These are phyloP conservation scores for Zygotorulaspora chibaensis DNA, from an alignment of 805 yeast species.

Conservation along the genomic window DNA sequence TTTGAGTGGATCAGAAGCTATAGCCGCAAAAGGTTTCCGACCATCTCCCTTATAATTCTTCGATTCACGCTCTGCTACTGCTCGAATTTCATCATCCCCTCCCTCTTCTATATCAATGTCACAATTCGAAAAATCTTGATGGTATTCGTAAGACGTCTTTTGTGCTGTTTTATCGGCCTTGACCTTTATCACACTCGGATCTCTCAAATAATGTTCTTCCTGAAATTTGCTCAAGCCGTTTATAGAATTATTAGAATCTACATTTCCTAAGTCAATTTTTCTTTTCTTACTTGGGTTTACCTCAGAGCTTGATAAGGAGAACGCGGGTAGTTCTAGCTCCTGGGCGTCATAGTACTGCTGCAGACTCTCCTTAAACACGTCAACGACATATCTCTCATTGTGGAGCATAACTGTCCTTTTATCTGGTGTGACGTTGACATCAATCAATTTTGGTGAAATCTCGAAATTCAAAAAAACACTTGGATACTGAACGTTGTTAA, in stretches of 20 bases:
- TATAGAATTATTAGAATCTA: neutral
- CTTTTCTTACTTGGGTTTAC: constrained; percentile 4
- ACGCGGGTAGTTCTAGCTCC: constrained; percentile 34
- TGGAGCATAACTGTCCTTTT: constrained; percentile 69
- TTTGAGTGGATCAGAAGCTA: no score
- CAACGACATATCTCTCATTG: constrained; percentile 57
- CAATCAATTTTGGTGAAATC: constrained; percentile 52
- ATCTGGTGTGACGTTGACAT: constrained; percentile 90
- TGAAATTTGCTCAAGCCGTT: neutral
- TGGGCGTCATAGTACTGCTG: constrained; percentile 42
- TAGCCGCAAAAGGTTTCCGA: no score
- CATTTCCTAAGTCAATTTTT: neutral
- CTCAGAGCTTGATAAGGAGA: constrained; percentile 9
- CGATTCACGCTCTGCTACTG: no score
- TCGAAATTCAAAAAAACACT: constrained; percentile 57
- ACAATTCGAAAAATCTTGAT: constrained; percentile 3
- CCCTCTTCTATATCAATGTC: neutral
- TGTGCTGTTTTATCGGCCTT: constrained; percentile 1
- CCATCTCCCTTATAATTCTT: no score
- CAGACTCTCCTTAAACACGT: constrained; percentile 50
- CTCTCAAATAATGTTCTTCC: neutral
- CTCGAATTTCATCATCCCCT: neutral
- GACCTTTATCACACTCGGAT: neutral
- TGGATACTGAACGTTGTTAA: constrained; percentile 72
- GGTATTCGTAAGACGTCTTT: neutral